Conservation (phyloP, 2,329 filamentous ascomycete genomes). For the Penicillium sp. region DNA sequence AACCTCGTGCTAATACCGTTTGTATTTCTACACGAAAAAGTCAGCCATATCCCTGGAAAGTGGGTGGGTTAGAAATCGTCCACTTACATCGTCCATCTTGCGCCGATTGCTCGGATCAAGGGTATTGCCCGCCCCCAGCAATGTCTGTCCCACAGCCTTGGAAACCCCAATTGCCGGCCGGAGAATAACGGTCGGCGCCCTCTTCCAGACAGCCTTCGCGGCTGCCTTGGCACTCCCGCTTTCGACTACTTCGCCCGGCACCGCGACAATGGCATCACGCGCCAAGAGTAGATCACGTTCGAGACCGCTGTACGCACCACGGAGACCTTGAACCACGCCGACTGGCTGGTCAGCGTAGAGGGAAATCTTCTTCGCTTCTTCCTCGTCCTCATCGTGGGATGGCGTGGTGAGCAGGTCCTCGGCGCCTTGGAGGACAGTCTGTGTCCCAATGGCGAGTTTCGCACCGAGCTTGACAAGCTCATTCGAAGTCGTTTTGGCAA, state of each 20-base stretch:
- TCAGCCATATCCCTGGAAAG: constrained; percentile 5
- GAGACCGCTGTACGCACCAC: constrained; percentile 78
- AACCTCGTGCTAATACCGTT: constrained; percentile 34
- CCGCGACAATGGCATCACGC: constrained; percentile 88
- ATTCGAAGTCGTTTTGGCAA: constrained; percentile 89
- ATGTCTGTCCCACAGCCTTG: constrained; percentile 82
- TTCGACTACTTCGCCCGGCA: constrained; percentile 88
- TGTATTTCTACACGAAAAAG: constrained; percentile 42
- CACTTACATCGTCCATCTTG: constrained; percentile 83
- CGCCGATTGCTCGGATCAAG: constrained; percentile 80
- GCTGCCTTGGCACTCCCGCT: constrained; percentile 78
- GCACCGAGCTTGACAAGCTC: constrained; percentile 94
- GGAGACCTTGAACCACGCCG: constrained; percentile 80
- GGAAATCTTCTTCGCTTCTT: constrained; percentile 77
- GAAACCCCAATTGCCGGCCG: constrained; percentile 87
- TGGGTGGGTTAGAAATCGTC: neutral
- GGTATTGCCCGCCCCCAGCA: constrained; percentile 89
- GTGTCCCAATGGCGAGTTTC: constrained; percentile 91
- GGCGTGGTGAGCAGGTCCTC: constrained; percentile 68
- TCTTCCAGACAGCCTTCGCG: constrained; percentile 73
- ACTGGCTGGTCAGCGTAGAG: constrained; percentile 93
- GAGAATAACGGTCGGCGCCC: constrained; percentile 91
- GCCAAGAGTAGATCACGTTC: constrained; percentile 85
- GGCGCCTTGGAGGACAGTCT: constrained; percentile 85
- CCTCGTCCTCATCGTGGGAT: constrained; percentile 61